Evolutionary conservation across 768 basidiomycete genomes (phyloP).

Genomic region (Trametes coccinea): DNA sequence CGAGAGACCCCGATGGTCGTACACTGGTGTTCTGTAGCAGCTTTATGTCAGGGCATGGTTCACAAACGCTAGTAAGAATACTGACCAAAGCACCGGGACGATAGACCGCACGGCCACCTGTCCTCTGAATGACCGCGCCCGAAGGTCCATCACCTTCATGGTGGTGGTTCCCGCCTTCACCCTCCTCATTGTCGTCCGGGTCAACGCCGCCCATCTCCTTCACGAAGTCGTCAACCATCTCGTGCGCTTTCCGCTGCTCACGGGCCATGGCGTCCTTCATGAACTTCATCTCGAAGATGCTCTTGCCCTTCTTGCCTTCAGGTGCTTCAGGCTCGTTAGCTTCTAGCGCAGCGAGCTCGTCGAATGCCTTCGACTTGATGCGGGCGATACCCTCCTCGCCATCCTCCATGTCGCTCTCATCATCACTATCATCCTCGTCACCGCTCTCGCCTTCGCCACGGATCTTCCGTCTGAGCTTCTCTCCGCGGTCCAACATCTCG

Average conservation of each 20-base stretch:
- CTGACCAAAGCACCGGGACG: conserved; percentile 48
- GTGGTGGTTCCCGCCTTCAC: conserved; percentile 25
- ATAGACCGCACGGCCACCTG: conserved; percentile 66
- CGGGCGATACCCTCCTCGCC: conserved; percentile 43
- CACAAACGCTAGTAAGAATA: background rate
- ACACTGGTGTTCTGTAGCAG: conserved; percentile 13
- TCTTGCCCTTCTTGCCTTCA: conserved; percentile 52
- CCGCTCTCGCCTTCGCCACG: conserved; percentile 61
- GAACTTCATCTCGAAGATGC: conserved; percentile 95
- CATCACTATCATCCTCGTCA: conserved; percentile 47
- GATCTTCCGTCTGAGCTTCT: conserved; percentile 77
- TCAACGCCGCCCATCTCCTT: conserved; percentile 59
- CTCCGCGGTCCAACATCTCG: conserved; percentile 84
- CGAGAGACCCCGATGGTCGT: conserved; percentile 34
- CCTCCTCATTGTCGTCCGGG: conserved; percentile 35
- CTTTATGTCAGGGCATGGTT: background rate
- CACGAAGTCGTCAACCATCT: conserved; percentile 71
- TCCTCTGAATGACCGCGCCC: conserved; percentile 52
- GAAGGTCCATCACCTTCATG: conserved; percentile 18
- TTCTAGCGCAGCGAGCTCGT: conserved; percentile 63
- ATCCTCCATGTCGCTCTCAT: conserved; percentile 44
- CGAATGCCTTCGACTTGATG: conserved; percentile 71
- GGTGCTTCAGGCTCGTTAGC: conserved; percentile 31
- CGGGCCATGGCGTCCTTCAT: conserved; percentile 91
- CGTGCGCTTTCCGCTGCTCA: conserved; percentile 55